Conservation (phyloP, 495 filamentous ascomycete genomes). For the Aspergillus bertholletiae region DNA sequence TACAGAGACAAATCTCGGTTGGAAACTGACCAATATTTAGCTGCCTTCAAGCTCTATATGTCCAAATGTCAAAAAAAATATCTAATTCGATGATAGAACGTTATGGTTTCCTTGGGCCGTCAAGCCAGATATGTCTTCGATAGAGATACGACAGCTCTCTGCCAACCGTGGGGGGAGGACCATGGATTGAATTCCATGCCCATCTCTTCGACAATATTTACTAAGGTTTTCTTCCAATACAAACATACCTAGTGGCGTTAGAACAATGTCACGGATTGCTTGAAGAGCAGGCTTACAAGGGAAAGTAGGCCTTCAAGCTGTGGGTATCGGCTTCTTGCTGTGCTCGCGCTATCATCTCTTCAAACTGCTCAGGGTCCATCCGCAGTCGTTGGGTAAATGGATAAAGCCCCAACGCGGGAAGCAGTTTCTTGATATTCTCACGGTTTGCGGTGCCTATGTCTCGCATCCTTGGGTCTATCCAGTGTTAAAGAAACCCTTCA, state of each 20-base stretch:
- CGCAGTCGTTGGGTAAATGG: conserved; percentile 53
- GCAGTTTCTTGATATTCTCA: conserved; percentile 56
- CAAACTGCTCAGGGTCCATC: conserved; percentile 62
- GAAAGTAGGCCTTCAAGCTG: conserved; percentile 71
- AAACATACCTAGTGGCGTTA: conserved; percentile 50
- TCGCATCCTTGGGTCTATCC: conserved; percentile 54
- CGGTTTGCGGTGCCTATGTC: conserved; percentile 60
- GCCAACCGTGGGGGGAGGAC: background rate
- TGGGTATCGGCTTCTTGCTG: conserved; percentile 62
- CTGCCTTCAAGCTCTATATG: background rate
- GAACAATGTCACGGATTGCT: background rate
- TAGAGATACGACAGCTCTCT: background rate
- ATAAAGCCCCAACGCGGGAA: conserved; percentile 60
- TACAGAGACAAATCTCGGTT: background rate
- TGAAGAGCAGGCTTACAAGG: conserved; percentile 51
- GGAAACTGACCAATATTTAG: background rate
- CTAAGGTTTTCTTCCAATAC: conserved; percentile 52
- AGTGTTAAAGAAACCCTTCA: conserved; percentile 3
- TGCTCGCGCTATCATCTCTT: conserved; percentile 62
- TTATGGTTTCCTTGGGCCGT: background rate
- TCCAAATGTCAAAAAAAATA: background rate
- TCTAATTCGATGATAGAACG: background rate
- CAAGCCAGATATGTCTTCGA: background rate
- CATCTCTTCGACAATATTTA: background rate
- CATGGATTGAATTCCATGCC: background rate